Percentiles rank a stretch among this genome's conserved stretches.
Evolutionary conservation across 148 eudicot species (phyloP).

Genomic region (Fagopyrum esculentum): DNA sequence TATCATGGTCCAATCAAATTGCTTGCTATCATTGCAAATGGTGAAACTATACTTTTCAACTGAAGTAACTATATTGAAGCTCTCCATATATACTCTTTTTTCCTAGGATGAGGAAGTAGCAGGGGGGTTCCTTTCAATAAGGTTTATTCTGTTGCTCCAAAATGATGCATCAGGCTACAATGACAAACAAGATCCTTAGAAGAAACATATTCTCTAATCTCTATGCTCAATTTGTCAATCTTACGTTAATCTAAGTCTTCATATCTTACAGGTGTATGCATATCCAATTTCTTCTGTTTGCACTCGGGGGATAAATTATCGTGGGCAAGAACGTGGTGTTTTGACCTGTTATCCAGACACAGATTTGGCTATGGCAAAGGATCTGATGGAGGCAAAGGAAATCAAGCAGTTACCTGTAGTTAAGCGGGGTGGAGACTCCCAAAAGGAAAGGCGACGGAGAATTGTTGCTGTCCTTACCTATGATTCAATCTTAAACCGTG

Average conservation of each 20-base stretch:
- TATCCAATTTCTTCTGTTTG: conserved; percentile 61
- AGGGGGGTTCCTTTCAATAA: background rate
- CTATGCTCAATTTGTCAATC: background rate
- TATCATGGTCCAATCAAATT: background rate
- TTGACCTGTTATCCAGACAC: conserved; percentile 91
- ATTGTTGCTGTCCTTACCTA: conserved; percentile 67
- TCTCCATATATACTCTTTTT: background rate
- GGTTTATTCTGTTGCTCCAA: background rate
- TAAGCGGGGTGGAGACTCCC: conserved; percentile 51
- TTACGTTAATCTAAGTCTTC: background rate
- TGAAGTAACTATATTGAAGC: background rate
- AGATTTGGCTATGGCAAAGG: conserved; percentile 71
- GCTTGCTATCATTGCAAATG: background rate
- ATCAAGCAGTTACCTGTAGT: conserved; percentile 91
- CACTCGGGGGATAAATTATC: conserved; percentile 69
- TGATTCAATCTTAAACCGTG: conserved; percentile 41
- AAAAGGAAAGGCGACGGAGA: conserved; percentile 58
- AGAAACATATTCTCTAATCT: background rate
- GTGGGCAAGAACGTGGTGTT: conserved; percentile 69
- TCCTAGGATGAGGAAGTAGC: background rate
- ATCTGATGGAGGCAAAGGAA: conserved; percentile 92
- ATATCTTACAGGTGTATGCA: conserved; percentile 40
- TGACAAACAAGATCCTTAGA: background rate
- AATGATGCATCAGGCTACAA: conserved; percentile 2
- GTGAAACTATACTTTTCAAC: background rate